Percentiles rank a stretch among this genome's conserved stretches.
Evolutionary conservation across 306 rosid species (phyloP).

Genomic region (Begonia masoniana): DNA sequence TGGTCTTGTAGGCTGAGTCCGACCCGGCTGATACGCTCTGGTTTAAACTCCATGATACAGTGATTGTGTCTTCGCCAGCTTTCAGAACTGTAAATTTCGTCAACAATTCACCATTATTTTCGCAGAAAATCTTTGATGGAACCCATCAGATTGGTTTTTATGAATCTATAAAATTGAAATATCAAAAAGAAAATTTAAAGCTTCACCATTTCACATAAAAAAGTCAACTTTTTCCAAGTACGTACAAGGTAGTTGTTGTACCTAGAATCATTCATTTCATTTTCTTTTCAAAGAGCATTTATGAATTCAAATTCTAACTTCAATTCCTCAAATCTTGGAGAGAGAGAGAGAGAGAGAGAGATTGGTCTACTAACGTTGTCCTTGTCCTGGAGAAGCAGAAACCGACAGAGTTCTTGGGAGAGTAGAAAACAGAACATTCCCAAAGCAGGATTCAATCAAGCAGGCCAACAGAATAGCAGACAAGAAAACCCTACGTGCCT

Average conservation of each 20-base stretch:
- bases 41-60: slow-evolving; percentile 5
- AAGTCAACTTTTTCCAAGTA: no score
- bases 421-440: slow-evolving; percentile 9
- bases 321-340: no score
- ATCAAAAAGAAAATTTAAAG: no score
- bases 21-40: background rate
- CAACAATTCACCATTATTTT: background rate
- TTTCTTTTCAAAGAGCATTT: no score
- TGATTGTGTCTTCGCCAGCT: slow-evolving; percentile 11
- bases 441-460: slow-evolving; percentile 3
- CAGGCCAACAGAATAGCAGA: background rate
- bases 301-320: no score
- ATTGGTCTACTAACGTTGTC: slow-evolving; percentile 1
- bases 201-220: no score
- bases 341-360: background rate
- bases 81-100: background rate
- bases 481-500: no score
- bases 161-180: background rate
- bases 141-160: background rate
- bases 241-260: no score
- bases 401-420: slow-evolving; percentile 4
- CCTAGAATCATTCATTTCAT: no score
- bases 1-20: background rate
- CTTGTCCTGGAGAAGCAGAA: slow-evolving; percentile 3
- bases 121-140: no score